Percentiles rank a stretch among this genome's conserved stretches.
Conservation (phyloP, 2,329 filamentous ascomycete species). For the Chaetomiaceae sp. region DNA sequence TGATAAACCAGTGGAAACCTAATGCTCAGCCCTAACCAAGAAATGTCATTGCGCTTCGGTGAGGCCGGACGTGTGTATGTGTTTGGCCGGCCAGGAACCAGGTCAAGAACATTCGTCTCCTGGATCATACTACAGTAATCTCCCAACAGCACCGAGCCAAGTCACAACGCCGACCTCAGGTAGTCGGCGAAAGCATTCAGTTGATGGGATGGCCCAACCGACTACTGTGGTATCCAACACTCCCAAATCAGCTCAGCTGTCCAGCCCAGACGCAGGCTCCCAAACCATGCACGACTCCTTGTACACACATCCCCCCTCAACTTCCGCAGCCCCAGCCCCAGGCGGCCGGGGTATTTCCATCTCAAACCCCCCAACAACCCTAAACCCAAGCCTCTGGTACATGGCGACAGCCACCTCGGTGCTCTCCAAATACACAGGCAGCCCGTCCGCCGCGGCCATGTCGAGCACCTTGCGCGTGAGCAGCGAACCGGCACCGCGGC, state of each 20-base stretch:
- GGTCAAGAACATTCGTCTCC: neutral
- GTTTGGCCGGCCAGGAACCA: neutral
- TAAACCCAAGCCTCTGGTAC: slow-evolving; percentile 37
- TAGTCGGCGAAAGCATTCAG: too few species aligned
- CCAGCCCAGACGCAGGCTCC: slow-evolving; percentile 12
- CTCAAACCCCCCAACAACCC: slow-evolving; percentile 29
- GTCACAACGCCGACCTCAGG: too few species aligned
- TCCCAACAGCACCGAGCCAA: too few species aligned
- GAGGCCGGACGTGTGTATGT: neutral
- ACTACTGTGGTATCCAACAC: too few species aligned
- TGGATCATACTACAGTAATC: neutral
- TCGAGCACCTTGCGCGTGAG: slow-evolving; percentile 33
- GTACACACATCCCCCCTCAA: slow-evolving; percentile 26
- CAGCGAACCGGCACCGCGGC: slow-evolving; percentile 33
- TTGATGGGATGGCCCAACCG: too few species aligned
- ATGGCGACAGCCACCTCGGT: slow-evolving; percentile 36
- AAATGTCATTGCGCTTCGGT: neutral
- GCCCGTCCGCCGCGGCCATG: slow-evolving; percentile 30
- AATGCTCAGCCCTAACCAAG: neutral
- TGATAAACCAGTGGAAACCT: too few species aligned
- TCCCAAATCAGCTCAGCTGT: too few species aligned
- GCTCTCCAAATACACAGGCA: slow-evolving; percentile 37
- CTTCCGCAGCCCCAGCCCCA: slow-evolving; percentile 9
- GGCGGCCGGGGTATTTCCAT: slow-evolving; percentile 32
- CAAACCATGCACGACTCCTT: slow-evolving; percentile 32